These are phyloP conservation scores for Serendipita sp. DNA, from an alignment of 768 basidiomycete genomes.

Conservation along the genomic window DNA sequence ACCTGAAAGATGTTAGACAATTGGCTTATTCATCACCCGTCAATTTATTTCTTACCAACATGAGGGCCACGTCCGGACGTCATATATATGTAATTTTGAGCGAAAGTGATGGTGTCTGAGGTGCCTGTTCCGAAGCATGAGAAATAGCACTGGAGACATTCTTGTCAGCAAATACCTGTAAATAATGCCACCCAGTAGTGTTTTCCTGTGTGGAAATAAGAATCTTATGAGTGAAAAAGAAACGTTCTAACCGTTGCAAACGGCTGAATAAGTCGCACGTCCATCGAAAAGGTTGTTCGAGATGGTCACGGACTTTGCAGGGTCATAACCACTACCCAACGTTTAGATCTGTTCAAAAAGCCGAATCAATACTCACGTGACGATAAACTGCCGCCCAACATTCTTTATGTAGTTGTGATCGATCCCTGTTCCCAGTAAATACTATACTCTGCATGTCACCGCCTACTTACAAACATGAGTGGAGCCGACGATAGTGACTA, in stretches of 20 bases:
- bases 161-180: neutral
- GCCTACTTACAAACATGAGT: neutral
- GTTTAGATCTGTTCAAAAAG: neutral
- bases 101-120: slow-evolving; percentile 4
- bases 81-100: neutral
- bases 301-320: neutral
- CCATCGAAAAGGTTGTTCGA: slow-evolving; percentile 8
- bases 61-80: slow-evolving; percentile 7
- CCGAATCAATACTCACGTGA: neutral
- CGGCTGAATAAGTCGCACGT: slow-evolving; percentile 2
- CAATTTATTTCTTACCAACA: neutral
- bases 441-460: neutral
- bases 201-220: neutral
- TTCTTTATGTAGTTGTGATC: slow-evolving; percentile 4
- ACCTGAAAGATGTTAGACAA: neutral
- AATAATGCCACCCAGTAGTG: slow-evolving; percentile 7
- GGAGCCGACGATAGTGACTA: neutral
- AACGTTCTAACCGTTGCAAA: neutral
- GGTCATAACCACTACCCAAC: neutral
- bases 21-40: neutral
- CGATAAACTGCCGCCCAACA: slow-evolving; percentile 6
- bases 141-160: neutral
- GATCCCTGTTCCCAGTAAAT: neutral
- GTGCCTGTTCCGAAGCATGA: neutral
- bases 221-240: neutral